Percentiles rank a stretch among this genome's conserved stretches.
Evolutionary conservation across 495 filamentous ascomycete genomes (phyloP).

Genomic region (Neurospora africana): DNA sequence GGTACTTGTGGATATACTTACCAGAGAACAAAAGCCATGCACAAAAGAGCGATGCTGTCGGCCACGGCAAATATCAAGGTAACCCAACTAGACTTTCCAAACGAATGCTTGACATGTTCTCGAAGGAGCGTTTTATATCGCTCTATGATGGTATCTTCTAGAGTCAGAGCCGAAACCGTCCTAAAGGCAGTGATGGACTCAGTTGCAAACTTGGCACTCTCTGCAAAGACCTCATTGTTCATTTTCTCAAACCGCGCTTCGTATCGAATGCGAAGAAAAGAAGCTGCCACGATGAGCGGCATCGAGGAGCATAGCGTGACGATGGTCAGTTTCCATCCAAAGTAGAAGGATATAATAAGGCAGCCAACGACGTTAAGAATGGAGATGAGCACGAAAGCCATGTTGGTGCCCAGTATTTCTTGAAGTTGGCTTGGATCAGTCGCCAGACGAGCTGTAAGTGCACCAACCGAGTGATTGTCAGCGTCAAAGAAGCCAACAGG

Average conservation of each 20-base stretch:
- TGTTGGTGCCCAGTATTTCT: conserved; percentile 49
- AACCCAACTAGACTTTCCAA: conserved; percentile 40
- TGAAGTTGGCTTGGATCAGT: conserved; percentile 53
- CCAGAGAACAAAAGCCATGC: conserved; percentile 49
- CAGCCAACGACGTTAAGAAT: conserved; percentile 39
- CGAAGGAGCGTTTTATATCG: conserved; percentile 40
- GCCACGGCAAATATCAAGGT: conserved; percentile 40
- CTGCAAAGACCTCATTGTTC: conserved; percentile 42
- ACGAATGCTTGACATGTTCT: conserved; percentile 40
- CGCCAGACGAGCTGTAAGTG: conserved; percentile 40
- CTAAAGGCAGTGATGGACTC: conserved; percentile 47
- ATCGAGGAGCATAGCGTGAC: conserved; percentile 38
- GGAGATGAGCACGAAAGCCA: conserved; percentile 40
- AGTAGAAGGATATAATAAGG: conserved; percentile 39
- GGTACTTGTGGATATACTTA: conserved; percentile 21
- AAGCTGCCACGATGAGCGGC: conserved; percentile 39
- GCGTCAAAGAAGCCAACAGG: conserved; percentile 48
- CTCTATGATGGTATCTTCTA: conserved; percentile 40
- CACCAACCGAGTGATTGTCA: conserved; percentile 38
- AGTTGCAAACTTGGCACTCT: conserved; percentile 46
- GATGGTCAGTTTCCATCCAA: conserved; percentile 49
- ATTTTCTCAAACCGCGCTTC: conserved; percentile 43
- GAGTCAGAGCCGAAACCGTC: conserved; percentile 44
- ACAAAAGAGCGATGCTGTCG: conserved; percentile 42
- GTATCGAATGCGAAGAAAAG: conserved; percentile 41